Percentiles rank a stretch among this genome's conserved stretches.
Conservation (phyloP, 352 stramenopile species). For the Phytopythium ostracodes region DNA sequence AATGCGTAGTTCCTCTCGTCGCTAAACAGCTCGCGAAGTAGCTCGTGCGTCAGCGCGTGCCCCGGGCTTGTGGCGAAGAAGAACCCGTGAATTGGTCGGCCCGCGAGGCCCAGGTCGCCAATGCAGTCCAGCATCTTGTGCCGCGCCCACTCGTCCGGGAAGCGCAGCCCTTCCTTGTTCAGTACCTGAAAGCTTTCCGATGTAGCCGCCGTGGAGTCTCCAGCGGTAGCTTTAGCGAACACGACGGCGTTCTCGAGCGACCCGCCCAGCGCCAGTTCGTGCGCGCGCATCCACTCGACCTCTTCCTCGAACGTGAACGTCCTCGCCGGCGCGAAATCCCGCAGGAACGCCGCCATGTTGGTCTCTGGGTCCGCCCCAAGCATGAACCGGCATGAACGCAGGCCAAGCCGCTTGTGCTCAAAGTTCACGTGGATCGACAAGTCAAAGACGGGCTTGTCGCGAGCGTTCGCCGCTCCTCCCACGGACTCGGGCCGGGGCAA, state of each 20-base stretch:
- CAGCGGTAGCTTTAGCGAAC: constrained; percentile 21
- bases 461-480: constrained; percentile 6
- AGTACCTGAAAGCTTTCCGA: constrained; percentile 15
- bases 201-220: background rate
- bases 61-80: constrained; percentile 67
- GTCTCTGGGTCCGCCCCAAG: constrained; percentile 26
- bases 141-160: constrained; percentile 57
- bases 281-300: constrained; percentile 49
- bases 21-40: constrained; percentile 47
- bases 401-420: constrained; percentile 47
- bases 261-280: constrained; percentile 48
- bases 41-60: constrained; percentile 54
- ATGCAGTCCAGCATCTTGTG: constrained; percentile 78
- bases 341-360: constrained; percentile 25
- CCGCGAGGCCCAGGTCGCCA: constrained; percentile 53
- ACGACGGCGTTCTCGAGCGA: constrained; percentile 68
- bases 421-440: constrained; percentile 73
- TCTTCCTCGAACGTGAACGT: constrained; percentile 79
- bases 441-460: constrained; percentile 30
- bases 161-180: constrained; percentile 51
- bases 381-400: constrained; percentile 33
- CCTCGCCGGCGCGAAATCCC: constrained; percentile 39
- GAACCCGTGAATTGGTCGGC: constrained; percentile 53
- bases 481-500: constrained; percentile 34
- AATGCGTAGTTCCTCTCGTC: constrained; percentile 43